Conservation (phyloP, 495 filamentous ascomycete genomes). For the Margaritispora aquatica region DNA sequence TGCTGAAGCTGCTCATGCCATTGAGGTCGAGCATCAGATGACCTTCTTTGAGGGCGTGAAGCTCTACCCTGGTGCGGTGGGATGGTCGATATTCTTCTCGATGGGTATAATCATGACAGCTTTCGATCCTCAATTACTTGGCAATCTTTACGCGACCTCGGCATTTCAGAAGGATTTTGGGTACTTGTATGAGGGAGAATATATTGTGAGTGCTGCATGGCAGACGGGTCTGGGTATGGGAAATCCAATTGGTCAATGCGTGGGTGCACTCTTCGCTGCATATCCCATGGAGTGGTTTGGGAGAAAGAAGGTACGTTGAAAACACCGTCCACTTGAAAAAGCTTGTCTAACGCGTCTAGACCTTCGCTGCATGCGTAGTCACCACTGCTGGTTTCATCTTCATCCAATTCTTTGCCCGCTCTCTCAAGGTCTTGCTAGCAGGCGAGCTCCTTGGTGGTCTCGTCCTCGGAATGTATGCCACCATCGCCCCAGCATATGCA, state of each 20-base stretch:
- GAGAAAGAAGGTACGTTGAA: conserved; percentile 24
- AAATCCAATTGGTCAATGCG: conserved; percentile 22
- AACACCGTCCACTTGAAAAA: background rate
- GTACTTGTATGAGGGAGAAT: conserved; percentile 26
- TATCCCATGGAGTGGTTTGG: conserved; percentile 41
- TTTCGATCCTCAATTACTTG: conserved; percentile 34
- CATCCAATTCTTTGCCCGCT: conserved; percentile 56
- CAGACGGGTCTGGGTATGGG: conserved; percentile 46
- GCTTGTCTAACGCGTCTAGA: conserved; percentile 13
- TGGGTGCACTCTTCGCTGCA: conserved; percentile 40
- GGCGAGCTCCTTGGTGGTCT: conserved; percentile 45
- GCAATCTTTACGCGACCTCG: conserved; percentile 30
- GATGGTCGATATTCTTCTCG: conserved; percentile 29
- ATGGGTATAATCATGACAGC: conserved; percentile 40
- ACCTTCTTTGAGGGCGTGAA: conserved; percentile 24
- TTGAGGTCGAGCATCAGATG: conserved; percentile 25
- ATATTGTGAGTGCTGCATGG: conserved; percentile 66
- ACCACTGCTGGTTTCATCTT: conserved; percentile 44
- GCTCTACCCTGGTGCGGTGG: conserved; percentile 32
- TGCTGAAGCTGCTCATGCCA: conserved; percentile 10
- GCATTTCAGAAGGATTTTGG: conserved; percentile 29
- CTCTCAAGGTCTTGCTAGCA: conserved; percentile 51
- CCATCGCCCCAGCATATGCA: conserved; percentile 42
- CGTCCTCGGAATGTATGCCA: conserved; percentile 61
- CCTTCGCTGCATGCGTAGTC: conserved; percentile 28